These are phyloP conservation scores for Blastobotrys robertii DNA, from an alignment of 805 yeast species.

Conservation along the genomic window DNA sequence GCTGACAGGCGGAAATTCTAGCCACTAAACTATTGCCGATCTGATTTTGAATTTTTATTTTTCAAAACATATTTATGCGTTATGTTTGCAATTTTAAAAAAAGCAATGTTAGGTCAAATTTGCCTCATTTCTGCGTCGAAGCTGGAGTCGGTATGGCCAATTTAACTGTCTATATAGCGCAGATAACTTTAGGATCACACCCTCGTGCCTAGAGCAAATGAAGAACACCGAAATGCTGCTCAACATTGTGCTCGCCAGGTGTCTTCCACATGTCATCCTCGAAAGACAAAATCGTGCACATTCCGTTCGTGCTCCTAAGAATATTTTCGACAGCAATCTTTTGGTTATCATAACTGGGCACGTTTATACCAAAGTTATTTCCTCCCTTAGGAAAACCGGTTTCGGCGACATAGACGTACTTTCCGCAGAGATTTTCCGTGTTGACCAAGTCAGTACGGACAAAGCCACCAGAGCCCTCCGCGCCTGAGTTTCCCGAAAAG, in stretches of 20 bases:
- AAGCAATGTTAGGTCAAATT: no score
- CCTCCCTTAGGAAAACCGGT: slow-evolving; percentile 87
- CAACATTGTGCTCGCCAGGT: slow-evolving; percentile 78
- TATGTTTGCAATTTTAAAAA: no score
- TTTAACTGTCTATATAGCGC: neutral
- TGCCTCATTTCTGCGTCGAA: no score
- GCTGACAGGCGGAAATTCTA: slow-evolving; percentile 32
- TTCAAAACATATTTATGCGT: no score
- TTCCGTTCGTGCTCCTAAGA: slow-evolving; percentile 41
- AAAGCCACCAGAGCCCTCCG: slow-evolving; percentile 63
- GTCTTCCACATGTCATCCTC: slow-evolving; percentile 78
- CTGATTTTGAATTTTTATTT: no score
- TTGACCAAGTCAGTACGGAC: slow-evolving; percentile 51
- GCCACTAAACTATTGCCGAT: slow-evolving; percentile 32
- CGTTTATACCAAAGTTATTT: slow-evolving; percentile 55
- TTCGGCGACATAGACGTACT: slow-evolving; percentile 57
- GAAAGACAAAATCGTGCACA: slow-evolving; percentile 63
- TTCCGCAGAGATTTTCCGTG: slow-evolving; percentile 46
- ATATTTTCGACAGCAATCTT: slow-evolving; percentile 55
- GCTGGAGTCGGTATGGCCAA: neutral
- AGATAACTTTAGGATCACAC: no score
- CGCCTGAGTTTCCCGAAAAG: slow-evolving; percentile 54
- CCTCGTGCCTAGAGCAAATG: slow-evolving; percentile 3
- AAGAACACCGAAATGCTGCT: slow-evolving; percentile 67
- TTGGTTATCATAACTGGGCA: slow-evolving; percentile 67